Evolutionary conservation across 2,329 filamentous ascomycete species (phyloP).

Genomic region (Macrophomina phaseolina): DNA sequence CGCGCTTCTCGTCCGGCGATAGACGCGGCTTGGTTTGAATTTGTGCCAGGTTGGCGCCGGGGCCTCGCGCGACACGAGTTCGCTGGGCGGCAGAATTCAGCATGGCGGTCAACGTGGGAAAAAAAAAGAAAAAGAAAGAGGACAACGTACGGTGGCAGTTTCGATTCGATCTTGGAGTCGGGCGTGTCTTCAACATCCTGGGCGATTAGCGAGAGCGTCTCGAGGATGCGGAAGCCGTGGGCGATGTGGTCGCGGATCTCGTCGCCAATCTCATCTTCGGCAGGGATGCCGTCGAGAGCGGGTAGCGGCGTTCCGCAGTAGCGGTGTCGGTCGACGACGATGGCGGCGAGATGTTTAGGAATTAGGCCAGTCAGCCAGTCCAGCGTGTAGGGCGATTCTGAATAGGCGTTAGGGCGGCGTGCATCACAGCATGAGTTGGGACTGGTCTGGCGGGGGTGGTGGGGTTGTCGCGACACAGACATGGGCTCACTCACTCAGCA

Average conservation of each 20-base stretch:
- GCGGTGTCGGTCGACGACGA: slow-evolving; percentile 38
- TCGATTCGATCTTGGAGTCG: slow-evolving; percentile 28
- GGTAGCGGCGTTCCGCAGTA: slow-evolving; percentile 30
- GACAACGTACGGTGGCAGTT: slow-evolving; percentile 21
- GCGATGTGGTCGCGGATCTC: slow-evolving; percentile 37
- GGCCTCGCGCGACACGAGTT: slow-evolving; percentile 11
- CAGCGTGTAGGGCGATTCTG: slow-evolving; percentile 21
- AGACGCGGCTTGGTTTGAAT: slow-evolving; percentile 24
- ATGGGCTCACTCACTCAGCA: slow-evolving; percentile 14
- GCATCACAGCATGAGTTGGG: not conserved
- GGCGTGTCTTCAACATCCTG: slow-evolving; percentile 31
- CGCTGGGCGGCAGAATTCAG: slow-evolving; percentile 5
- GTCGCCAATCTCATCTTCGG: slow-evolving; percentile 40
- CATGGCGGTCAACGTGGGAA: not conserved
- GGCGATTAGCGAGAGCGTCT: slow-evolving; percentile 36
- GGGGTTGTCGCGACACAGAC: slow-evolving; percentile 2
- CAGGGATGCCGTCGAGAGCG: slow-evolving; percentile 36
- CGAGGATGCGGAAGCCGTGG: slow-evolving; percentile 39
- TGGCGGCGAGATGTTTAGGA: slow-evolving; percentile 38
- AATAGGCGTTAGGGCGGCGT: not conserved
- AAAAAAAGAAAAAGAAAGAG: not conserved
- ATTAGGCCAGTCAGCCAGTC: slow-evolving; percentile 38
- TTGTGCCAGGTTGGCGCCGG: slow-evolving; percentile 10
- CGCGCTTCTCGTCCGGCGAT: slow-evolving; percentile 18
- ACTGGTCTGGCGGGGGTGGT: slow-evolving; percentile 3